These are phyloP conservation scores for Cyathus striatus DNA, from an alignment of 768 basidiomycete genomes.

Conservation along the genomic window DNA sequence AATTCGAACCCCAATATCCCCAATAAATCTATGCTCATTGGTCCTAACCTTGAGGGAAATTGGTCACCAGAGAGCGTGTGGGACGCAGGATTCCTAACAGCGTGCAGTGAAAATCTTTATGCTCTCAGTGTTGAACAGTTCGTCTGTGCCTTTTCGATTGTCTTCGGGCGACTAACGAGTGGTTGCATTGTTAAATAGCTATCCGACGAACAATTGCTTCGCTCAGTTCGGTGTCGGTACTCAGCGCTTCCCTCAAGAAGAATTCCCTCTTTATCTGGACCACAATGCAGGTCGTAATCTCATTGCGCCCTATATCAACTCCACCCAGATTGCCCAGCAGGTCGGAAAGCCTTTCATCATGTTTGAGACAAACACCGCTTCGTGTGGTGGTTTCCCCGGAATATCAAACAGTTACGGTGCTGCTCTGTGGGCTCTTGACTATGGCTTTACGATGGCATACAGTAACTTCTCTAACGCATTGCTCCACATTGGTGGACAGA, in stretches of 20 bases:
- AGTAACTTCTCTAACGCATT: slow-evolving; percentile 50
- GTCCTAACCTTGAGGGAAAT: slow-evolving; percentile 54
- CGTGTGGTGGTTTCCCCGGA: slow-evolving; percentile 66
- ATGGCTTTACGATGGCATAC: slow-evolving; percentile 57
- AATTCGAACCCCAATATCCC: slow-evolving; percentile 18
- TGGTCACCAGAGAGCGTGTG: slow-evolving; percentile 46
- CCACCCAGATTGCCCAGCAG: slow-evolving; percentile 37
- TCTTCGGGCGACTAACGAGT: background rate
- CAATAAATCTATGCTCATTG: slow-evolving; percentile 40
- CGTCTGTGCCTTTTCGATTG: slow-evolving; percentile 8
- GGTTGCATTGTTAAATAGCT: slow-evolving; percentile 13
- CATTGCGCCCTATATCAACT: slow-evolving; percentile 46
- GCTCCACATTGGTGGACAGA: slow-evolving; percentile 62
- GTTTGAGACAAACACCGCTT: slow-evolving; percentile 69
- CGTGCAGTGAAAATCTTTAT: slow-evolving; percentile 34
- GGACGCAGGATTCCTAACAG: slow-evolving; percentile 44
- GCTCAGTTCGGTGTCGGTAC: slow-evolving; percentile 39
- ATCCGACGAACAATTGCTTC: slow-evolving; percentile 54
- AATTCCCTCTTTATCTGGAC: slow-evolving; percentile 52
- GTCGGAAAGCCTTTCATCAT: slow-evolving; percentile 50
- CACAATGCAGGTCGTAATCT: slow-evolving; percentile 50
- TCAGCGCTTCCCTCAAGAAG: slow-evolving; percentile 33
- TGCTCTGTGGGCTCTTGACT: slow-evolving; percentile 63
- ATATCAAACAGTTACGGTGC: slow-evolving; percentile 59
- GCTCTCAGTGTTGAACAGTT: slow-evolving; percentile 55